phyloP scores from a whole-genome alignment of 2,329 filamentous ascomycete species.

The Botrytis sinoallii region DNA sequence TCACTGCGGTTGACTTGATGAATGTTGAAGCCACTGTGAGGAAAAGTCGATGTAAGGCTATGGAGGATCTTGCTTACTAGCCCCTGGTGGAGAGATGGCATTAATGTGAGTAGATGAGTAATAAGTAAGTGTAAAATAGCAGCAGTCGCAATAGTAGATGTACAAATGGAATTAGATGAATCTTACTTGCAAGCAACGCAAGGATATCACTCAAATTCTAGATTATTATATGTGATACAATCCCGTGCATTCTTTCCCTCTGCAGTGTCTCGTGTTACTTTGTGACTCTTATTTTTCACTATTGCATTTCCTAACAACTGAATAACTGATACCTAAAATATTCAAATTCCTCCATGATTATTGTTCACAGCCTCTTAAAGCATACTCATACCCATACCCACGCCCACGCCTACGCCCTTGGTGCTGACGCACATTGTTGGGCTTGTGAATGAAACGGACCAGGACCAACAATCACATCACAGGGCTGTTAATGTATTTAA shows the following conservation, averaged over 20 bases:
- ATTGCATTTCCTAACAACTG: not conserved
- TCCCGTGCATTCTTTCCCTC: not conserved
- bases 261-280: not conserved
- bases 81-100: not conserved
- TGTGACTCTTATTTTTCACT: not conserved
- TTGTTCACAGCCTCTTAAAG: conserved; percentile 9
- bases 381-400: not conserved
- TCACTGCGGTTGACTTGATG: not conserved
- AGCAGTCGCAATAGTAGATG: not conserved
- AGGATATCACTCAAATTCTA: not conserved
- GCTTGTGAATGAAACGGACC: conserved; percentile 11
- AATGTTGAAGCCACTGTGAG: not conserved
- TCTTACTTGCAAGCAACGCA: not conserved
- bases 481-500: not conserved
- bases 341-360: not conserved
- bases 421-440: not conserved
- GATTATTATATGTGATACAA: not conserved
- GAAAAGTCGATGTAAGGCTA: not conserved
- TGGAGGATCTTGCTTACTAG: not conserved
- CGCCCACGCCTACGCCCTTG: not conserved
- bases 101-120: not conserved
- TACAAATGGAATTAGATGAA: not conserved
- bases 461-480: conserved; percentile 4
- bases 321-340: not conserved
- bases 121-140: not conserved